Conservation (phyloP, 208 protist genomes). For the Blechomonas ayalai region DNA sequence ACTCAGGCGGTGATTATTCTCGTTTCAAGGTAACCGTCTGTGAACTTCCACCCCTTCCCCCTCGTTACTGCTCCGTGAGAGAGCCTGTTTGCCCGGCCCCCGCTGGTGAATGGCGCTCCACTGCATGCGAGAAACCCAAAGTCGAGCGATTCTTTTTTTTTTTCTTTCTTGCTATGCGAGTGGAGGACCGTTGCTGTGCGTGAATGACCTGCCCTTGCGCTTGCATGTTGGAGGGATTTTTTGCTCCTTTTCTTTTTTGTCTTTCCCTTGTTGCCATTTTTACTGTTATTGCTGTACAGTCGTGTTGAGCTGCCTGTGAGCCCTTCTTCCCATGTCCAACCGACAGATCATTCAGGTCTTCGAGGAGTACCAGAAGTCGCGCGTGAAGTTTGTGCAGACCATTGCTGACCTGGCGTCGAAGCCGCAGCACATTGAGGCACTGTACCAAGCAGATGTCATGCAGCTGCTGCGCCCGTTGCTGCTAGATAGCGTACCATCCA, state of each 20-base stretch:
- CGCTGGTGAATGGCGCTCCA: no score
- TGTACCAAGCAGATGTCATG: slow-evolving; percentile 96
- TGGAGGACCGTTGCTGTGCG: no score
- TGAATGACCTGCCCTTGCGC: no score
- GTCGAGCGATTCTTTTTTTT: slow-evolving; percentile 1
- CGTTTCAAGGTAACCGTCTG: background rate
- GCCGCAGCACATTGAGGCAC: slow-evolving; percentile 95
- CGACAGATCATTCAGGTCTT: slow-evolving; percentile 94
- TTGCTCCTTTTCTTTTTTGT: slow-evolving; percentile 7
- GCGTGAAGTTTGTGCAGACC: slow-evolving; percentile 96
- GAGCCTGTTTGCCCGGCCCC: no score
- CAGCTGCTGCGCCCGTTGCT: slow-evolving; percentile 95
- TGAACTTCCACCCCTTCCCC: no score
- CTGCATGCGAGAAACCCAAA: no score
- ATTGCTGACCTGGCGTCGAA: slow-evolving; percentile 92
- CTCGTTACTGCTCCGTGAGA: no score
- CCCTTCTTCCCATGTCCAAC: slow-evolving; percentile 48
- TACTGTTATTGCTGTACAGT: slow-evolving; percentile 7
- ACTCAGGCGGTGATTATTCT: background rate
- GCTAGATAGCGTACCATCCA: slow-evolving; percentile 95
- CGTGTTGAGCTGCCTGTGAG: no score
- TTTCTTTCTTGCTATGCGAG: background rate
- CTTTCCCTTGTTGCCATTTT: slow-evolving; percentile 4
- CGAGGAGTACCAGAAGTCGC: slow-evolving; percentile 95
- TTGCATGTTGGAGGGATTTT: background rate